Evolutionary conservation across 2,329 filamentous ascomycete species (phyloP).

Genomic region (Orbilia blumenaviensis): DNA sequence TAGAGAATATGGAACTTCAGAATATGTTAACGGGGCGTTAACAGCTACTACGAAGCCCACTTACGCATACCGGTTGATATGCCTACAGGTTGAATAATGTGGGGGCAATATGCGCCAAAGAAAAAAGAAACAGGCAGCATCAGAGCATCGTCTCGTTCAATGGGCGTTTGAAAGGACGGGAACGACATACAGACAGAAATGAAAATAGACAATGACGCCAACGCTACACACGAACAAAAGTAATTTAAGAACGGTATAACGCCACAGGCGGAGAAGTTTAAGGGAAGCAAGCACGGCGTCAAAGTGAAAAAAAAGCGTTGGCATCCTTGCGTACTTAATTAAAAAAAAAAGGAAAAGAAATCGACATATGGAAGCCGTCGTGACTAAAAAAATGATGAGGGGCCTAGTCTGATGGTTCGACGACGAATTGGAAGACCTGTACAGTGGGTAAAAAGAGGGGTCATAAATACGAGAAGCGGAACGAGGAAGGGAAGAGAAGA

Average conservation of each 20-base stretch:
- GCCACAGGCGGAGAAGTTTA: background rate
- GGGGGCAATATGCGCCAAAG: background rate
- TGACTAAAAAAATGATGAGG: background rate
- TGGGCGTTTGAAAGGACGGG: background rate
- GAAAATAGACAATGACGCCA: conserved; percentile 21
- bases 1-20: background rate
- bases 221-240: conserved; percentile 7
- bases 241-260: background rate
- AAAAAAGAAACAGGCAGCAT: background rate
- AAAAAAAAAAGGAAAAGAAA: background rate
- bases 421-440: background rate
- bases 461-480: background rate
- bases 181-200: background rate
- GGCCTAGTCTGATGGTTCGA: background rate
- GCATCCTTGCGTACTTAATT: background rate
- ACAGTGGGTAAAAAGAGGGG: background rate
- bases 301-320: background rate
- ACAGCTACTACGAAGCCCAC: background rate
- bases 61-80: conserved; percentile 6
- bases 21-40: no score
- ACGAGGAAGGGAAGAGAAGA: background rate
- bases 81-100: conserved; percentile 2
- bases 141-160: background rate
- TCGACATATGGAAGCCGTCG: background rate
- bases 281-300: background rate